Evolutionary conservation across 75 land plant species (phyloP).

Genomic region (Larix kaempferi): DNA sequence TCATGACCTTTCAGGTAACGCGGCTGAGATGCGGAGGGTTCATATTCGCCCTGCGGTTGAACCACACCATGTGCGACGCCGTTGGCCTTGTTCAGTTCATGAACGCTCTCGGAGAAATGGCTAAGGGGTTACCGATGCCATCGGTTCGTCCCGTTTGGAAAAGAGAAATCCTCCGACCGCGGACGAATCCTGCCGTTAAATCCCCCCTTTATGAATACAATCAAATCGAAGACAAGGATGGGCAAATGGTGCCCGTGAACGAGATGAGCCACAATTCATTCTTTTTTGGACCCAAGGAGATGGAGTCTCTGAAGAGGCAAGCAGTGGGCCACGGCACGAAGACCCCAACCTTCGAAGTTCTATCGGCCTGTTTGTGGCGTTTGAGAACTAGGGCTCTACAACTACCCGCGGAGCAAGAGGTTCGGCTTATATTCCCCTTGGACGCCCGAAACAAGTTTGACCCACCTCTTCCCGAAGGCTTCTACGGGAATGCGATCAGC

Average conservation of each 20-base stretch:
- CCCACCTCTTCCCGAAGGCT: slow-evolving; percentile 36
- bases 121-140: slow-evolving; percentile 28
- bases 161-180: slow-evolving; percentile 26
- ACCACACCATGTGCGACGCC: slow-evolving; percentile 51
- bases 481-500: slow-evolving; percentile 38
- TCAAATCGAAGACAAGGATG: slow-evolving; percentile 9
- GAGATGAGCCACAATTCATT: slow-evolving; percentile 18
- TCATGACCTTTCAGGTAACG: slow-evolving; percentile 36
- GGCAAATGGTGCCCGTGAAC: background rate
- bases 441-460: background rate
- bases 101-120: slow-evolving; percentile 41
- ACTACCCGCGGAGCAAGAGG: slow-evolving; percentile 17
- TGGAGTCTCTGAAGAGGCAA: slow-evolving; percentile 10
- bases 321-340: background rate
- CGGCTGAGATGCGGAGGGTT: slow-evolving; percentile 50
- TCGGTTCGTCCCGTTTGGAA: slow-evolving; percentile 46
- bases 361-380: slow-evolving; percentile 48
- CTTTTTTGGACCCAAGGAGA: slow-evolving; percentile 32
- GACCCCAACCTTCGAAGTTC: slow-evolving; percentile 21
- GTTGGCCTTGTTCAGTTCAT: slow-evolving; percentile 47
- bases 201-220: slow-evolving; percentile 39
- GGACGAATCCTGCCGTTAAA: slow-evolving; percentile 32
- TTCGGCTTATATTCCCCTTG: slow-evolving; percentile 10
- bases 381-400: slow-evolving; percentile 39
- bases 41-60: slow-evolving; percentile 30